Conservation (phyloP, 257 asterid species). For the Solanum pinnatisectum region DNA sequence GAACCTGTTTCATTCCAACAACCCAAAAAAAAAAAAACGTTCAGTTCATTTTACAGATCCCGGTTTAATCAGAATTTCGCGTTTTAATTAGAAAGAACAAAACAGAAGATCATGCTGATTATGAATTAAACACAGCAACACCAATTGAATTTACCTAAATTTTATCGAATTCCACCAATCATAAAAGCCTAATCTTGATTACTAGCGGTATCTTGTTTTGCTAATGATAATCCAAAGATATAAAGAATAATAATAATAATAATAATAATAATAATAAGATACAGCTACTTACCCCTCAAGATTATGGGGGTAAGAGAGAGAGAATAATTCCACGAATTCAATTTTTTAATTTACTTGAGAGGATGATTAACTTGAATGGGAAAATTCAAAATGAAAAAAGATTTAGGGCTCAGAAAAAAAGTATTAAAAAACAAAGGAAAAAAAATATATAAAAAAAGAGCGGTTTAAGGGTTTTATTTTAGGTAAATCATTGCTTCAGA, state of each 20-base stretch:
- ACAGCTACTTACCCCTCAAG: constrained; percentile 1
- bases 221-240: neutral
- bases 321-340: neutral
- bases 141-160: neutral
- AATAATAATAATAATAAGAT: neutral
- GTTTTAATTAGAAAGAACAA: neutral
- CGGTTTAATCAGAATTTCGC: neutral
- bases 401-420: neutral
- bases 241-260: neutral
- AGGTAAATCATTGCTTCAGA: neutral
- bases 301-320: neutral
- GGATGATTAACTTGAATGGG: neutral
- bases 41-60: neutral
- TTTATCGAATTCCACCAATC: neutral
- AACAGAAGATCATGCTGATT: neutral
- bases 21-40: neutral
- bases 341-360: neutral
- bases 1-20: neutral
- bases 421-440: neutral
- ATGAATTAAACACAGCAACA: neutral
- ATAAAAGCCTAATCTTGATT: neutral
- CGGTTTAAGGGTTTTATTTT: neutral
- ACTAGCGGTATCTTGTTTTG: neutral
- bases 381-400: neutral
- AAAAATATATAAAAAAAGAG: neutral